A percentile compares a stretch with the other conserved stretches of the same genome.
Evolutionary conservation across 2,329 filamentous ascomycete species (phyloP).

Genomic region (Fragosphaeria purpurea): DNA sequence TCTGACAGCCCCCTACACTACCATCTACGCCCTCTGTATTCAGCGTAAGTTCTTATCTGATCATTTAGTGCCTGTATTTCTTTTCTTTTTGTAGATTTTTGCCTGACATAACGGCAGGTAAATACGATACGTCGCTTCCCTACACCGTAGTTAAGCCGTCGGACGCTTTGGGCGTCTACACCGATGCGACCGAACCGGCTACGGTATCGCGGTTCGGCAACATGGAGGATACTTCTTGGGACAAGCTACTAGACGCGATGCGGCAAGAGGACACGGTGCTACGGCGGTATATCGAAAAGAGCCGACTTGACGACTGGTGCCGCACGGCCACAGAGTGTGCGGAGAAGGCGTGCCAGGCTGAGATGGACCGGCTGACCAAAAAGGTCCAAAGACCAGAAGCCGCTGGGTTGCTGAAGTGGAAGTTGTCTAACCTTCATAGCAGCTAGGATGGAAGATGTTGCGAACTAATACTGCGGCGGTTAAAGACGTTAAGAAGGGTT

Average conservation of each 20-base stretch:
- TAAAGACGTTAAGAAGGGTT: too few species aligned
- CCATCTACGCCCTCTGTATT: constrained; percentile 53
- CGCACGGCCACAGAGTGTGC: constrained; percentile 17
- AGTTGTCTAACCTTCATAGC: constrained; percentile 4
- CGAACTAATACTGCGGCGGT: too few species aligned
- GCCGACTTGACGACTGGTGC: constrained; percentile 60
- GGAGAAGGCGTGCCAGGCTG: constrained; percentile 18
- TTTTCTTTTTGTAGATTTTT: not conserved
- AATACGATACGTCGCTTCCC: constrained; percentile 18
- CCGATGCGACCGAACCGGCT: constrained; percentile 46
- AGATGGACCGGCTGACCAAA: constrained; percentile 13
- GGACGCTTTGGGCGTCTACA: constrained; percentile 49
- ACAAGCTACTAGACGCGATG: constrained; percentile 62
- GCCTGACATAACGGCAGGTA: constrained; percentile 17
- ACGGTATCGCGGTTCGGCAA: constrained; percentile 36
- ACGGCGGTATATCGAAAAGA: constrained; percentile 53
- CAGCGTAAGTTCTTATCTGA: constrained; percentile 43
- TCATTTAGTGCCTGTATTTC: constrained; percentile 38
- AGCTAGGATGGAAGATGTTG: not conserved
- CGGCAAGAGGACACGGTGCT: constrained; percentile 61
- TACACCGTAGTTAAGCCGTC: constrained; percentile 39
- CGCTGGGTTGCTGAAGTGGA: constrained; percentile 2
- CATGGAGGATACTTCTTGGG: constrained; percentile 53
- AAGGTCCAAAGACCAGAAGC: not conserved
- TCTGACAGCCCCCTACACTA: constrained; percentile 58